phyloP scores from a whole-genome alignment of 2,329 filamentous ascomycete species.

The Colletotrichum sp. region DNA sequence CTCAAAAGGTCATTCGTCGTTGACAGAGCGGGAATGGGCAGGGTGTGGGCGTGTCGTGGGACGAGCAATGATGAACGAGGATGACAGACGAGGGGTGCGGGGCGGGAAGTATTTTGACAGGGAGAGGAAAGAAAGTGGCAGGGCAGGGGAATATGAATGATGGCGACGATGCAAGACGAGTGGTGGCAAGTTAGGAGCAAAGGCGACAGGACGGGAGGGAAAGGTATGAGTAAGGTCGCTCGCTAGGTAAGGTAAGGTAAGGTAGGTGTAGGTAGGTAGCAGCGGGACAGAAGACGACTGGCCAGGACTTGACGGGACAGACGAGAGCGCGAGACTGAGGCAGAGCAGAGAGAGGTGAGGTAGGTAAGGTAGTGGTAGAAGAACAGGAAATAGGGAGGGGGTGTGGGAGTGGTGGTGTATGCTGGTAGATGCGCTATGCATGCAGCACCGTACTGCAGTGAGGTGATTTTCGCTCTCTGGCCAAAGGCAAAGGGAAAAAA shows the following conservation, averaged over 20 bases:
- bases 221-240: slow-evolving; percentile 7
- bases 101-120: slow-evolving; percentile 21
- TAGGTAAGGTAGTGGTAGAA: neutral
- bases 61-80: slow-evolving; percentile 20
- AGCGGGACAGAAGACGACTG: neutral
- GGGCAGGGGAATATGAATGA: slow-evolving; percentile 22
- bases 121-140: slow-evolving; percentile 19
- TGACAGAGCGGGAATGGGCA: slow-evolving; percentile 6
- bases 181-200: slow-evolving; percentile 15
- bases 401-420: slow-evolving; percentile 16
- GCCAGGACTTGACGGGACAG: neutral
- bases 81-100: slow-evolving; percentile 22
- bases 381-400: slow-evolving; percentile 8
- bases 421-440: slow-evolving; percentile 18
- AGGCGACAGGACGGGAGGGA: neutral
- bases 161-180: slow-evolving; percentile 21
- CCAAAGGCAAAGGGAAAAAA: slow-evolving; percentile 3
- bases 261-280: neutral
- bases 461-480: slow-evolving; percentile 19
- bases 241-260: neutral
- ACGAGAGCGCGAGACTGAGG: neutral
- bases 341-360: slow-evolving; percentile 14
- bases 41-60: slow-evolving; percentile 12
- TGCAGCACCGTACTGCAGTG: slow-evolving; percentile 17
- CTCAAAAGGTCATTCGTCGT: neutral